Evolutionary conservation across 441 rosid species (phyloP).

Genomic region (Manihot esculenta): DNA sequence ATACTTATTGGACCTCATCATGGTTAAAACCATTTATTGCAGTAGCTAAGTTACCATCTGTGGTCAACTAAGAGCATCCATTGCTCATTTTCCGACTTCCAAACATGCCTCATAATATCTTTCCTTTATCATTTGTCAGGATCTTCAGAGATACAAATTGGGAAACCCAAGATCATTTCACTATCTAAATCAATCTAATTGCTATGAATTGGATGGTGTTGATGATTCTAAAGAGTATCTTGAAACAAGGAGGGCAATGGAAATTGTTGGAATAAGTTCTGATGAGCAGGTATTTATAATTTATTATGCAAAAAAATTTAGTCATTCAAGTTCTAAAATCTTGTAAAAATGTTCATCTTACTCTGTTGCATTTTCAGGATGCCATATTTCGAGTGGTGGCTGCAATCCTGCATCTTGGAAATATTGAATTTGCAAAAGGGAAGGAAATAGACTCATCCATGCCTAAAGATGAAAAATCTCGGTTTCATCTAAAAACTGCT

Average conservation of each 20-base stretch:
- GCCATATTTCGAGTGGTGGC: constrained; percentile 91
- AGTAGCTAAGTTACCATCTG: not conserved
- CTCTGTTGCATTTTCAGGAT: constrained; percentile 49
- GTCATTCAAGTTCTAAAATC: constrained; percentile 12
- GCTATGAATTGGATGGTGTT: constrained; percentile 74
- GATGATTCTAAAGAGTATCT: constrained; percentile 84
- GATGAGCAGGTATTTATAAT: constrained; percentile 70
- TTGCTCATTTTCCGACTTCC: constrained; percentile 11
- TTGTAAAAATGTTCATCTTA: constrained; percentile 18
- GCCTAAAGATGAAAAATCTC: constrained; percentile 89
- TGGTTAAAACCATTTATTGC: constrained; percentile 4
- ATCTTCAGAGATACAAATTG: constrained; percentile 64
- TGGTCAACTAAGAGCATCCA: not conserved
- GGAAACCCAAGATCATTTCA: constrained; percentile 80
- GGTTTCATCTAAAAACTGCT: constrained; percentile 80
- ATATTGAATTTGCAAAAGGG: constrained; percentile 88
- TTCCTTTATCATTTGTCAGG: constrained; percentile 45
- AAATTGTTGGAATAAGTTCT: constrained; percentile 80
- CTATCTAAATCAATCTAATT: constrained; percentile 93
- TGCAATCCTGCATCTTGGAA: constrained; percentile 94
- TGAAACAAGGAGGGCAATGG: constrained; percentile 93
- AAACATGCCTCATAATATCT: constrained; percentile 17
- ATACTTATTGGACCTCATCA: not conserved
- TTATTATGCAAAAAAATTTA: not conserved
- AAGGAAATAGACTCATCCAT: constrained; percentile 81